These are phyloP conservation scores for Beauveria scarabaeidicola DNA, from an alignment of 2,329 filamentous ascomycete genomes.

Conservation along the genomic window DNA sequence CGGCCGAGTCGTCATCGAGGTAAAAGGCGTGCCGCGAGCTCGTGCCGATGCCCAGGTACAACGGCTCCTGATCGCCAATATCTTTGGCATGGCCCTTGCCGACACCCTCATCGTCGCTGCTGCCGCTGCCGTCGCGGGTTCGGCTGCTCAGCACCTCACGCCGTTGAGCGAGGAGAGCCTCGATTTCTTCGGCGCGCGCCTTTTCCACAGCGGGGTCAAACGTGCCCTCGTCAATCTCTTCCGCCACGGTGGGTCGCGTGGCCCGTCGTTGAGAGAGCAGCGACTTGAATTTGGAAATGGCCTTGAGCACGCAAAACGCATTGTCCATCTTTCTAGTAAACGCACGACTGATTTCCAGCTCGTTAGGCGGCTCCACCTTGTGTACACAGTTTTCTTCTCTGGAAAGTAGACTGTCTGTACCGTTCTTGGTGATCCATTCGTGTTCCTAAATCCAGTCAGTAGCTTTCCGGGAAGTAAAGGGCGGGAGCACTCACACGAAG, in stretches of 20 bases:
- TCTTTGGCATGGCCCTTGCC: constrained; percentile 42
- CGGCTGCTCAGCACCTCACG: constrained; percentile 29
- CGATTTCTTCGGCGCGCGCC: constrained; percentile 39
- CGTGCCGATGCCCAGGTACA: constrained; percentile 70
- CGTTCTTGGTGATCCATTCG: constrained; percentile 81
- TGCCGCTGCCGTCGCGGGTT: constrained; percentile 17
- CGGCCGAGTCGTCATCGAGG: constrained; percentile 26
- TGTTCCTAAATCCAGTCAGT: constrained; percentile 54
- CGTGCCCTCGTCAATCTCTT: not conserved
- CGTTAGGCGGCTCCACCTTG: constrained; percentile 73
- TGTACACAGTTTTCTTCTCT: constrained; percentile 79
- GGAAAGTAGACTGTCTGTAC: constrained; percentile 68
- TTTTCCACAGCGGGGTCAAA: constrained; percentile 23
- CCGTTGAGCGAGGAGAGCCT: constrained; percentile 39
- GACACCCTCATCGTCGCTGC: not conserved
- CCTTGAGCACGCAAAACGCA: constrained; percentile 82
- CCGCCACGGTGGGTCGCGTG: not conserved
- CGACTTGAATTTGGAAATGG: constrained; percentile 79
- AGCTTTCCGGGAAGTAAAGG: not conserved
- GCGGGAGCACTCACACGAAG: constrained; percentile 56
- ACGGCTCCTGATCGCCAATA: constrained; percentile 49
- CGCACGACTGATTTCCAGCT: constrained; percentile 81
- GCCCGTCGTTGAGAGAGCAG: constrained; percentile 40
- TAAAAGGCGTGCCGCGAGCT: constrained; percentile 43
- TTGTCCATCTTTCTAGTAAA: constrained; percentile 87